phyloP scores from a whole-genome alignment of 495 filamentous ascomycete species.

The Tuber calosporum region DNA sequence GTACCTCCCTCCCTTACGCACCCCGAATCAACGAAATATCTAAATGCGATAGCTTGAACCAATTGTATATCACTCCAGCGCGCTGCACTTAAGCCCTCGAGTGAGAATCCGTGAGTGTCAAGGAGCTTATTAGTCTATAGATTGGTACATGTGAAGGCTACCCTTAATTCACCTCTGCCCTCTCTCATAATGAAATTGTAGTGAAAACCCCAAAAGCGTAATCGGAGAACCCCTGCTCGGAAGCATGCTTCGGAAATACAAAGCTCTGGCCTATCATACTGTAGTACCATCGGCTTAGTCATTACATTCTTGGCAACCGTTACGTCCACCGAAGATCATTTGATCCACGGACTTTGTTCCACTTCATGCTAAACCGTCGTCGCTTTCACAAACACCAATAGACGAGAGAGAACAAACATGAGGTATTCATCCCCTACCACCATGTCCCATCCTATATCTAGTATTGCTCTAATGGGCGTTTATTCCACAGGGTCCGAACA shows the following conservation, averaged over 20 bases:
- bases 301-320: not conserved
- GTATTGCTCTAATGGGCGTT: constrained; percentile 15
- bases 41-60: not conserved
- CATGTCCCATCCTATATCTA: not conserved
- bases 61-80: not conserved
- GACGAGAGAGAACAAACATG: constrained; percentile 16
- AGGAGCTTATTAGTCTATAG: not conserved
- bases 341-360: constrained; percentile 1
- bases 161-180: not conserved
- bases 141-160: not conserved
- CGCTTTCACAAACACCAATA: constrained; percentile 14
- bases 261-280: not conserved
- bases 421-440: constrained; percentile 10
- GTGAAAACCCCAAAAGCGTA: not conserved
- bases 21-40: not conserved
- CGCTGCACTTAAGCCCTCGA: not conserved
- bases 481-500: constrained; percentile 51
- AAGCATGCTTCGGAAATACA: not conserved
- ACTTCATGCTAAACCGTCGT: not conserved
- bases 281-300: not conserved
- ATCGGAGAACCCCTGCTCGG: not conserved
- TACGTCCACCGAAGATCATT: not conserved
- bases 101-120: not conserved
- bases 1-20: not conserved
- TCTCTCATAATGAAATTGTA: not conserved